phyloP scores from a whole-genome alignment of 2,329 filamentous ascomycete genomes.

The Aspergillus pseudoviridinutans region DNA sequence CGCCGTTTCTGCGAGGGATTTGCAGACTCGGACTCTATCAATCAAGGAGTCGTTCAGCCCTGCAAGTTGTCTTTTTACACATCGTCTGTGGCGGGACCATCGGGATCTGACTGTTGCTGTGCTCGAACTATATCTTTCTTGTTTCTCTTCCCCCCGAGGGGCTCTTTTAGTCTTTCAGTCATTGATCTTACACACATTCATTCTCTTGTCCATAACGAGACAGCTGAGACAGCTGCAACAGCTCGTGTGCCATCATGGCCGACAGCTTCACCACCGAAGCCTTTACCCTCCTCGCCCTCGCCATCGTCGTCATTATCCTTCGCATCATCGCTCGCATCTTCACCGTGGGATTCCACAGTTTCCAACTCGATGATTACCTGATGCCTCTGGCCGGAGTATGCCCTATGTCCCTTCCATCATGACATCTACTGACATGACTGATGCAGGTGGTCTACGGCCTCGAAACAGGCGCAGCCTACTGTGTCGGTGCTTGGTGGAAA shows the following conservation, averaged over 20 bases:
- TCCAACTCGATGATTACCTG: slow-evolving; percentile 58
- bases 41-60: neutral
- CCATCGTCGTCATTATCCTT: slow-evolving; percentile 48
- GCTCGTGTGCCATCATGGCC: slow-evolving; percentile 4
- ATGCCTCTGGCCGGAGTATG: slow-evolving; percentile 52
- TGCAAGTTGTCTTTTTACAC: neutral
- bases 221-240: too few species aligned
- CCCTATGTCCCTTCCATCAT: neutral
- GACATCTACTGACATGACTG: too few species aligned
- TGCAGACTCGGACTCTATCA: neutral
- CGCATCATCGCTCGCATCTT: slow-evolving; percentile 49
- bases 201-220: neutral
- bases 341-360: slow-evolving; percentile 46
- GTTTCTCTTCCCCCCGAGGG: neutral
- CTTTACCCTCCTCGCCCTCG: slow-evolving; percentile 50
- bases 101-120: neutral
- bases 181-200: neutral
- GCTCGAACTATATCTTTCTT: neutral
- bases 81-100: neutral
- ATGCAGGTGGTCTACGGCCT: slow-evolving; percentile 48
- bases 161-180: neutral
- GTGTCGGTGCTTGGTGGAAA: slow-evolving; percentile 45
- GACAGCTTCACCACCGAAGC: slow-evolving; percentile 42
- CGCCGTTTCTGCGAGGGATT: neutral
- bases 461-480: slow-evolving; percentile 49